A percentile compares a stretch with the other conserved stretches of the same genome.
phyloP scores from a whole-genome alignment of 805 yeast species.

The Pichia occidentalis region DNA sequence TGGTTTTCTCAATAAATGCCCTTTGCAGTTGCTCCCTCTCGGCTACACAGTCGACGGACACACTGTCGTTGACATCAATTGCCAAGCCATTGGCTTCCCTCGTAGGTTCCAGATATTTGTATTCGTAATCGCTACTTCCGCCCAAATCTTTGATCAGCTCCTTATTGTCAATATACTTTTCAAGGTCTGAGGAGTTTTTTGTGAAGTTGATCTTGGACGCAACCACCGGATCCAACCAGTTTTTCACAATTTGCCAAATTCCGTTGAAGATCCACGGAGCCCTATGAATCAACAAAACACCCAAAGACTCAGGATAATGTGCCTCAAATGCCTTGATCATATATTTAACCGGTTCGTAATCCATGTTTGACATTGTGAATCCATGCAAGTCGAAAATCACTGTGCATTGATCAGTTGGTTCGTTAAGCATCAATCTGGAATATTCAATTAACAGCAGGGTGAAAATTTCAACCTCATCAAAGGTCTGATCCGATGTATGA shows the following conservation, averaged over 20 bases:
- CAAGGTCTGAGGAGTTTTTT: conserved; percentile 59
- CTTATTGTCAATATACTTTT: conserved; percentile 49
- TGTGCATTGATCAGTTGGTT: conserved; percentile 73
- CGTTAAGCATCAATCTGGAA: conserved; percentile 66
- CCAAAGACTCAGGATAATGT: conserved; percentile 92
- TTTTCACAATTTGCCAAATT: conserved; percentile 86
- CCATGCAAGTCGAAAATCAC: conserved; percentile 82
- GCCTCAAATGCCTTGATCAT: conserved; percentile 88
- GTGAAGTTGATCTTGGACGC: conserved; percentile 87
- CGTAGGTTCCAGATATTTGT: conserved; percentile 56
- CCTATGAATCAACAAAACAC: conserved; percentile 75
- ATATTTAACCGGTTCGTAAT: conserved; percentile 84
- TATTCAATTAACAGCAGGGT: conserved; percentile 75
- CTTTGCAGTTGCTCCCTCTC: conserved; percentile 52
- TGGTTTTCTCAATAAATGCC: conserved; percentile 57
- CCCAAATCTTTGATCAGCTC: conserved; percentile 69
- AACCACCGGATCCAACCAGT: conserved; percentile 95
- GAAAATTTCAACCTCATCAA: conserved; percentile 66
- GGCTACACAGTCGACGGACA: conserved; percentile 16
- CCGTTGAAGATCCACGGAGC: conserved; percentile 98
- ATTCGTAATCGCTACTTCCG: conserved; percentile 57
- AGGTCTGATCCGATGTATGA: conserved; percentile 57
- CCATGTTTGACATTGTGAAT: conserved; percentile 88
- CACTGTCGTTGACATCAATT: conserved; percentile 36
- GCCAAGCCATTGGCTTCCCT: conserved; percentile 48